These are phyloP conservation scores for Casuarina cunninghamiana DNA, from an alignment of 306 rosid species.

Conservation along the genomic window DNA sequence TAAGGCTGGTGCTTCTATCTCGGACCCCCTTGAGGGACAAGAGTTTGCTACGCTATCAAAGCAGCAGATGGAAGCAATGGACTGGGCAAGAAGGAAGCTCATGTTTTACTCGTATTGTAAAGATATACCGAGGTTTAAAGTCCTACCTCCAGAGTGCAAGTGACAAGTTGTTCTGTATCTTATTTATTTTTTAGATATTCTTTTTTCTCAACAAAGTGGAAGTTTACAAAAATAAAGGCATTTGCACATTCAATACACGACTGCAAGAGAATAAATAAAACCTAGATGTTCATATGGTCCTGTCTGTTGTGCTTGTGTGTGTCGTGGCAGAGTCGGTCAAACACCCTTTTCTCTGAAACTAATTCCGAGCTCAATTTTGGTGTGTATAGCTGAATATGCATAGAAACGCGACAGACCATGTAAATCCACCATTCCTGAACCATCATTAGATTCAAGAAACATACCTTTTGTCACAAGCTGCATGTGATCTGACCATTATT, in stretches of 20 bases:
- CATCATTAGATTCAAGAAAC: no score
- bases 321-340: no score
- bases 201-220: slow-evolving; percentile 3
- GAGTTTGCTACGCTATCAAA: slow-evolving; percentile 65
- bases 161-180: slow-evolving; percentile 6
- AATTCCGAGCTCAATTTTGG: no score
- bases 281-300: no score
- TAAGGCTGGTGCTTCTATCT: slow-evolving; percentile 39
- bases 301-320: no score
- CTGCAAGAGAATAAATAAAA: no score
- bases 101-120: slow-evolving; percentile 94
- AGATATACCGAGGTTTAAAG: slow-evolving; percentile 66
- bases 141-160: slow-evolving; percentile 85
- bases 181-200: not conserved
- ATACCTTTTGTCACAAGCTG: no score
- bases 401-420: no score
- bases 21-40: slow-evolving; percentile 76
- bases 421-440: no score
- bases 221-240: slow-evolving; percentile 20
- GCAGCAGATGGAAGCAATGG: slow-evolving; percentile 68
- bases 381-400: no score
- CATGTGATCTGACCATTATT: no score
- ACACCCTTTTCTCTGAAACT: no score
- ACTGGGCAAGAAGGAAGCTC: slow-evolving; percentile 94
- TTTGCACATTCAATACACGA: not conserved